phyloP scores from a whole-genome alignment of 176 grass and related monocot species.

The Miscanthus lutarioriparius region DNA sequence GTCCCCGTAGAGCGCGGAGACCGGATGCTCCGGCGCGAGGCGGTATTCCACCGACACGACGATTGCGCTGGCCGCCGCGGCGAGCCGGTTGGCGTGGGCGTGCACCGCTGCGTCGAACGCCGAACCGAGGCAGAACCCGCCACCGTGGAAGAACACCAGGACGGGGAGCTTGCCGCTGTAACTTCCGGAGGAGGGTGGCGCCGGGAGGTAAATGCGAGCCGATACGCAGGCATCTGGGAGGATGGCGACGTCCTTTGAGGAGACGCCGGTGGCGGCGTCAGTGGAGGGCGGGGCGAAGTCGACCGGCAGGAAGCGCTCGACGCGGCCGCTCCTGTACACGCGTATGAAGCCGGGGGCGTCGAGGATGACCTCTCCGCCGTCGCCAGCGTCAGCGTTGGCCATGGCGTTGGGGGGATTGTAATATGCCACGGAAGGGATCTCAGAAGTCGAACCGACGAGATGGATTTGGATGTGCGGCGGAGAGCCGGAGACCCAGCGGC shows the following conservation, averaged over 20 bases:
- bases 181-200: not conserved
- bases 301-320: constrained; percentile 50
- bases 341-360: constrained; percentile 62
- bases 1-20: constrained; percentile 56
- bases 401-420: constrained; percentile 18
- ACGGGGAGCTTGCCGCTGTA: constrained; percentile 37
- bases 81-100: constrained; percentile 50
- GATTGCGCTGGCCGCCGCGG: constrained; percentile 39
- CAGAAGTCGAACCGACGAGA: not conserved
- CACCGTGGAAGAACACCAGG: constrained; percentile 62
- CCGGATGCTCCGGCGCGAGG: constrained; percentile 59
- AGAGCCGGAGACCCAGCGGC: not conserved
- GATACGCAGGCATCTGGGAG: constrained; percentile 1
- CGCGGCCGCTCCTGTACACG: constrained; percentile 66
- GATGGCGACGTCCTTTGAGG: constrained; percentile 47
- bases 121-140: constrained; percentile 68
- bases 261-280: constrained; percentile 47
- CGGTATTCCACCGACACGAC: constrained; percentile 64
- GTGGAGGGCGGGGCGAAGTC: constrained; percentile 47
- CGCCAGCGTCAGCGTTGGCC: constrained; percentile 31
- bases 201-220: constrained; percentile 59
- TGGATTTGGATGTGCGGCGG: not conserved
- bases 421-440: not conserved
- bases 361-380: constrained; percentile 42
- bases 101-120: constrained; percentile 50